Base-by-base conservation (phyloP, 345 rosid species). In the Heritiera littoralis region DNA sequence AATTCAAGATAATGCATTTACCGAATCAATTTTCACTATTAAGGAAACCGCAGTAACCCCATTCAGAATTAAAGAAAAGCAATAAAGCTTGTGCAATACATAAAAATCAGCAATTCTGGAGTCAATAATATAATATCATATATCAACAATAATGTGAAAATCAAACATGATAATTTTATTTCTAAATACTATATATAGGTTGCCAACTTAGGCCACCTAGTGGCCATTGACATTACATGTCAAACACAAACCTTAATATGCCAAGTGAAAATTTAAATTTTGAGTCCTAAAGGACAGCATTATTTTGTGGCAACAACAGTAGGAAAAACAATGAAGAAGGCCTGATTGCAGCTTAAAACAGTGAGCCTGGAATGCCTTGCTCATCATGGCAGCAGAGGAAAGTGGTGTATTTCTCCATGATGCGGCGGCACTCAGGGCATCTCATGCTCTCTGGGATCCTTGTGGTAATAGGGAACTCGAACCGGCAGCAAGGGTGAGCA, bases 361-460 rank as follows among this genome's bases (percentile, higher is more conserved):
- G 48, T 9, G 76, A 46, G n/a, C 76, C 82, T 10, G 76, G 58
- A 32, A 46, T 56, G 54, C 41, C 48, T 40, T 17, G 45, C 6
- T 89, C 90, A 35, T 88, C 98, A 78, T 95, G 97, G 90, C 95
- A 93, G 86, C 98, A 95, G 66, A 83, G 48, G 87, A 91, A 95
- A 55, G 88, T 84, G 45, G 80, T 66, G 87, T 85, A 87, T 81
- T 84, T 92, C 86, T 91, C 94, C 99, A 95, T 95, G 14, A 23
- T 2, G 13, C 92, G 93, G 9, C 76, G 81, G 76, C 99, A 93
- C 75, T 95, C 97, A 11, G 95, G 94, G 87, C 98, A 95, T 69
- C 78, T 88, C 90, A 93, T 78, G 79, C 74, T 84, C n/a, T 84
- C 87, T 0, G 99, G 97, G 76, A 90, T 88, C 82, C 92, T 88